phyloP scores from a whole-genome alignment of 768 basidiomycete species.

The Phylloporus arenicola region DNA sequence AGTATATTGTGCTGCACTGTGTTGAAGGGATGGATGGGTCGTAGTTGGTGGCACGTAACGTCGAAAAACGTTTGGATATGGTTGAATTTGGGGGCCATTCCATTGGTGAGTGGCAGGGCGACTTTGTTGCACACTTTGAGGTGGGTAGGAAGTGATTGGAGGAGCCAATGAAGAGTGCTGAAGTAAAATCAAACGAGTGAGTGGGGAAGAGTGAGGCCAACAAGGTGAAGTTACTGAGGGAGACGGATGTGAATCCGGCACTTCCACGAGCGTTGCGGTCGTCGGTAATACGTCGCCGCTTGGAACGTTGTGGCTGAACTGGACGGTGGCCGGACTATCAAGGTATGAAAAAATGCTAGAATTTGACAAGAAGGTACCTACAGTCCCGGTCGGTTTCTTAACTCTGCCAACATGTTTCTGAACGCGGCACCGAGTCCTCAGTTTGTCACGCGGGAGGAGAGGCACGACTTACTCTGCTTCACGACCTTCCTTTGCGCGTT shows the following conservation, averaged over 20 bases:
- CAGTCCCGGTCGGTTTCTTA: slow-evolving; percentile 12
- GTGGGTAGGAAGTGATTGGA: background rate
- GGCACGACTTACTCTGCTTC: slow-evolving; percentile 38
- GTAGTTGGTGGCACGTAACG: slow-evolving; percentile 2
- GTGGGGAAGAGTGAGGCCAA: background rate
- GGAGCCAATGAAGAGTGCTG: slow-evolving; percentile 9
- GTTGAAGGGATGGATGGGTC: background rate
- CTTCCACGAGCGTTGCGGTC: slow-evolving; percentile 34
- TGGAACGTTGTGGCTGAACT: slow-evolving; percentile 8
- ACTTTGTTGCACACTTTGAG: slow-evolving; percentile 10
- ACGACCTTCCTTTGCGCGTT: slow-evolving; percentile 38
- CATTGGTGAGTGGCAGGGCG: background rate
- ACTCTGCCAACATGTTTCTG: slow-evolving; percentile 20
- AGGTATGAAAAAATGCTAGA: background rate
- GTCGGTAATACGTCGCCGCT: slow-evolving; percentile 23
- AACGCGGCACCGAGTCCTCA: background rate
- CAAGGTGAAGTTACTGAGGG: slow-evolving; percentile 10
- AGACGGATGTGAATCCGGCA: slow-evolving; percentile 16
- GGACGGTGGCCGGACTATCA: slow-evolving; percentile 15
- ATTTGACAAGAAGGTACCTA: slow-evolving; percentile 7
- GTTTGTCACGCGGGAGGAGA: background rate
- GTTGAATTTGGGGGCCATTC: background rate
- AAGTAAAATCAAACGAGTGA: slow-evolving; percentile 5
- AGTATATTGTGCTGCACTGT: background rate
- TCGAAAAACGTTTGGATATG: background rate